phyloP scores from a whole-genome alignment of 2,329 filamentous ascomycete species.

The Scorias spongiosa region DNA sequence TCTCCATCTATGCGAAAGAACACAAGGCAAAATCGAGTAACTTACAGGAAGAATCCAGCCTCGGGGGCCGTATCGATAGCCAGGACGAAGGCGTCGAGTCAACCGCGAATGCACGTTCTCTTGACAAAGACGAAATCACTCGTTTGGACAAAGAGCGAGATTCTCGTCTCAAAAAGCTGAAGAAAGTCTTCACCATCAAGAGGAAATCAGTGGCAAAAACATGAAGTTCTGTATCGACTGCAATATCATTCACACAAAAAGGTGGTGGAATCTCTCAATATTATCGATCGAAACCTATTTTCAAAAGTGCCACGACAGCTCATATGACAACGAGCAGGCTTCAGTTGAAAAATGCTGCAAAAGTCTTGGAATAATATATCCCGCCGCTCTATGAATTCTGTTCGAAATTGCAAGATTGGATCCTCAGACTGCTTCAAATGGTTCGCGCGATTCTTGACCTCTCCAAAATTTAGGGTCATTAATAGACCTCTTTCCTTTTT shows the following conservation, averaged over 20 bases:
- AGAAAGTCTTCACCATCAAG: conserved; percentile 21
- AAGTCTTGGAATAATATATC: too few species aligned
- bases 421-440: too few species aligned
- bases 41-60: background rate
- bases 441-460: too few species aligned
- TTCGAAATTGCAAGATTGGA: too few species aligned
- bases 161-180: conserved; percentile 18
- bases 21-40: conserved; percentile 3
- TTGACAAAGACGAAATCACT: conserved; percentile 14
- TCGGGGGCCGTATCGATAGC: background rate
- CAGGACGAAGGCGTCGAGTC: background rate
- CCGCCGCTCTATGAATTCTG: too few species aligned
- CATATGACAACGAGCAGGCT: too few species aligned
- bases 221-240: background rate
- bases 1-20: conserved; percentile 17
- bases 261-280: too few species aligned
- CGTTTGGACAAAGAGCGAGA: conserved; percentile 20
- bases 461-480: background rate
- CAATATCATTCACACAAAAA: too few species aligned
- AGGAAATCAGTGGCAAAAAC: conserved; percentile 4
- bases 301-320: too few species aligned
- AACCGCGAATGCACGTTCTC: background rate
- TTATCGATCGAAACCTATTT: too few species aligned
- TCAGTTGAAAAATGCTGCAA: too few species aligned
- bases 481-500: background rate